Percentiles rank a stretch among this genome's conserved stretches.
Conservation (phyloP, 2,329 filamentous ascomycete species). For the Lojkania enalia region DNA sequence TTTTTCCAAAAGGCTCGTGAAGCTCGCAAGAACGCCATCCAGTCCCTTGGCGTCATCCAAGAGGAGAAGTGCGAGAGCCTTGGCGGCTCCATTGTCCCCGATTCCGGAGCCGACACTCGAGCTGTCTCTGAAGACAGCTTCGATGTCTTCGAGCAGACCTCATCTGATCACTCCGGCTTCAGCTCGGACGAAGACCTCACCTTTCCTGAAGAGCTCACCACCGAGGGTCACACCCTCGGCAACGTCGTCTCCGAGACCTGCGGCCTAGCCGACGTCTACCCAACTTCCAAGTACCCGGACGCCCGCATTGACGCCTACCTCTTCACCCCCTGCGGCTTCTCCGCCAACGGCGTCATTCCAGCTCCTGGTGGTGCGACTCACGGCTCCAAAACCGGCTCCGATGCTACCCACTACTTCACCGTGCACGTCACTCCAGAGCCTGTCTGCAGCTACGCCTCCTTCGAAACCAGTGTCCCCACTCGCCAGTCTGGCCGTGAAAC, state of each 20-base stretch:
- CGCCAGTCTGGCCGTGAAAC: slow-evolving; percentile 86
- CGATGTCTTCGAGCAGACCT: slow-evolving; percentile 81
- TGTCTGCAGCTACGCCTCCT: slow-evolving; percentile 95
- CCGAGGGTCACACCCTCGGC: slow-evolving; percentile 90
- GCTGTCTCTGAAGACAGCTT: slow-evolving; percentile 60
- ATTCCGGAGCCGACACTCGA: slow-evolving; percentile 47
- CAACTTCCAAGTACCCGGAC: slow-evolving; percentile 83
- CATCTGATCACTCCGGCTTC: slow-evolving; percentile 63
- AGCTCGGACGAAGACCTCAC: slow-evolving; percentile 59
- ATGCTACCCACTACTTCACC: slow-evolving; percentile 81
- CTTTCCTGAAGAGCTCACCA: slow-evolving; percentile 75
- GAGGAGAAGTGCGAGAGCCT: slow-evolving; percentile 50
- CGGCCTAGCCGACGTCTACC: slow-evolving; percentile 87
- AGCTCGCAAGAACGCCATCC: slow-evolving; percentile 62
- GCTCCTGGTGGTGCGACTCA: slow-evolving; percentile 61
- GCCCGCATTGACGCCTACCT: slow-evolving; percentile 94
- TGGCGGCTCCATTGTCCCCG: slow-evolving; percentile 39
- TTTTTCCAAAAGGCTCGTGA: slow-evolving; percentile 69
- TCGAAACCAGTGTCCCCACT: slow-evolving; percentile 96
- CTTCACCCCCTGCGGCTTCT: slow-evolving; percentile 96
- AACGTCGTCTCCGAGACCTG: slow-evolving; percentile 89
- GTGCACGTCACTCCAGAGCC: slow-evolving; percentile 98
- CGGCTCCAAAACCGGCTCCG: slow-evolving; percentile 45
- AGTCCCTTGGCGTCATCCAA: slow-evolving; percentile 63
- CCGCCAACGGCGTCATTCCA: slow-evolving; percentile 92